phyloP scores from a whole-genome alignment of 2,329 filamentous ascomycete species.

The Aspergillus fumigatiaffinis region DNA sequence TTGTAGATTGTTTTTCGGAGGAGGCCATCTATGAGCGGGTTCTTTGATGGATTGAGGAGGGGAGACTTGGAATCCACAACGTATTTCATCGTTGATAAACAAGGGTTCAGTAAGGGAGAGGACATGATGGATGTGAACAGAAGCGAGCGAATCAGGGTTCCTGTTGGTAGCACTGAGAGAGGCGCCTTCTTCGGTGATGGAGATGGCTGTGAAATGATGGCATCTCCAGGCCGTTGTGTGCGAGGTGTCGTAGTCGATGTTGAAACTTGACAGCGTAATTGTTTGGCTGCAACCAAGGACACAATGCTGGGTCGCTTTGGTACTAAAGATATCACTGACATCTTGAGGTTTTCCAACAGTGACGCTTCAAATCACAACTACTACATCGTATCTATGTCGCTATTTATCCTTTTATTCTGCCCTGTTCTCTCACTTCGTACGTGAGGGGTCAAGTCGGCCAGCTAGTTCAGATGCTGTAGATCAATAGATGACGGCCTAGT shows the following conservation, averaged over 20 bases:
- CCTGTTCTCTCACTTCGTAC: not conserved
- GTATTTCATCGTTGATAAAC: slow-evolving; percentile 25
- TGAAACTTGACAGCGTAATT: not conserved
- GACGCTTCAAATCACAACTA: not conserved
- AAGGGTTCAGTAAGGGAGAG: slow-evolving; percentile 14
- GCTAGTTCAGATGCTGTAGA: not conserved
- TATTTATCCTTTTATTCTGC: not conserved
- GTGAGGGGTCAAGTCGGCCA: not conserved
- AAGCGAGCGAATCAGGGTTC: slow-evolving; percentile 15
- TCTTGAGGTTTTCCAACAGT: not conserved
- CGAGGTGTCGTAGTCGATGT: not conserved
- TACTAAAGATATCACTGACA: not conserved
- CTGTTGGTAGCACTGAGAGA: slow-evolving; percentile 16
- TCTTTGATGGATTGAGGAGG: slow-evolving; percentile 40
- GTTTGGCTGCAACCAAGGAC: not conserved
- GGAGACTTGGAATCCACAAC: slow-evolving; percentile 35
- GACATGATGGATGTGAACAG: slow-evolving; percentile 19
- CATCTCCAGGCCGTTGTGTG: slow-evolving; percentile 1
- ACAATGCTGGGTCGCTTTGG: not conserved
- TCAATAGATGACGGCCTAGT: not conserved
- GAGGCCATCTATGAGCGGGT: slow-evolving; percentile 36
- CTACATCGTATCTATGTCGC: not conserved
- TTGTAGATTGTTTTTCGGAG: slow-evolving; percentile 42
- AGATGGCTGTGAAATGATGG: not conserved
- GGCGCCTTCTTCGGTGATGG: slow-evolving; percentile 33